phyloP scores from a whole-genome alignment of 352 stramenopile genomes.

The Phytophthora chlamydospora region DNA sequence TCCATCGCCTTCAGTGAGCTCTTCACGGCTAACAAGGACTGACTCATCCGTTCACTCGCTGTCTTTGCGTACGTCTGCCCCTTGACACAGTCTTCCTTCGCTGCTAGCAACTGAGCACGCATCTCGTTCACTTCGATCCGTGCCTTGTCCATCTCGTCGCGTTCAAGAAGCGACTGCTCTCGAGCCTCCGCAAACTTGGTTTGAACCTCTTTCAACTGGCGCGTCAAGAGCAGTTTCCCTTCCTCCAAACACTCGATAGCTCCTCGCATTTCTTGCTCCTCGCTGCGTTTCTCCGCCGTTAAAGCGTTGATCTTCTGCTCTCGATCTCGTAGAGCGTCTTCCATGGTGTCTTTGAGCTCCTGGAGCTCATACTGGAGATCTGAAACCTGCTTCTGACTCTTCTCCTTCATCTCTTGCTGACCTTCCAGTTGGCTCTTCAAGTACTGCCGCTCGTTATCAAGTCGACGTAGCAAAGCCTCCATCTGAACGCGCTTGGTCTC shows the following conservation, averaged over 20 bases:
- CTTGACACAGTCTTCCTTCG: slow-evolving; percentile 58
- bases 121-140: slow-evolving; percentile 57
- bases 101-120: slow-evolving; percentile 43
- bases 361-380: slow-evolving; percentile 53
- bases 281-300: slow-evolving; percentile 28
- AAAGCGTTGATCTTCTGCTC: slow-evolving; percentile 53
- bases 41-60: slow-evolving; percentile 62
- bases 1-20: slow-evolving; percentile 63
- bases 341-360: slow-evolving; percentile 41
- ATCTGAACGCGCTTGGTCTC: slow-evolving; percentile 82
- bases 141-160: slow-evolving; percentile 67
- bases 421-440: slow-evolving; percentile 77
- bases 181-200: slow-evolving; percentile 58
- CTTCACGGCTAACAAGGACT: slow-evolving; percentile 64
- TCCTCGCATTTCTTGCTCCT: slow-evolving; percentile 50
- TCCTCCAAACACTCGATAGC: slow-evolving; percentile 55
- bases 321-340: slow-evolving; percentile 39
- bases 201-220: slow-evolving; percentile 68
- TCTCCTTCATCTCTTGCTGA: slow-evolving; percentile 56
- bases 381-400: slow-evolving; percentile 43
- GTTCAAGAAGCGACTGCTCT: slow-evolving; percentile 66
- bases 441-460: slow-evolving; percentile 86
- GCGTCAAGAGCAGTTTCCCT: slow-evolving; percentile 51
- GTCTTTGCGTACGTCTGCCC: slow-evolving; percentile 61
- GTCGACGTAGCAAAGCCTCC: slow-evolving; percentile 70